Conservation (phyloP, 257 asterid species). For the Fraxinus pennsylvanica region DNA sequence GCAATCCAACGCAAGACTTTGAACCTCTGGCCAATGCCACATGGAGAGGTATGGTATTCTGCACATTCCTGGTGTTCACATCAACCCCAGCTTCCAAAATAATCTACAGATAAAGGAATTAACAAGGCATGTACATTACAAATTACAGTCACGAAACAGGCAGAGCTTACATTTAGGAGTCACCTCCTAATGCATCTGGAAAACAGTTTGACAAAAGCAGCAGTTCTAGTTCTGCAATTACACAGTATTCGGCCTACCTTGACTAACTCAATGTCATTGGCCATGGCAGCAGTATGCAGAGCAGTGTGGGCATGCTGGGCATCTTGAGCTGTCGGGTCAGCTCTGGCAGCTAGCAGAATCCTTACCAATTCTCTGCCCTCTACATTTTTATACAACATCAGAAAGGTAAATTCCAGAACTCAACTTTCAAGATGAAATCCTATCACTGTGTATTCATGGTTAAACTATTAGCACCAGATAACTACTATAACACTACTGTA, state of each 20-base stretch:
- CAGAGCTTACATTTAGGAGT: conserved; percentile 13
- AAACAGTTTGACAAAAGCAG: conserved; percentile 15
- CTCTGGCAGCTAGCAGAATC: conserved; percentile 85
- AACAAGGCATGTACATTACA: conserved; percentile 14
- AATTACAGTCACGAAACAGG: conserved; percentile 12
- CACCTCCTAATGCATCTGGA: conserved; percentile 9
- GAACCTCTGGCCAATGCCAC: conserved; percentile 99
- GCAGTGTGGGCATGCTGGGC: conserved; percentile 85
- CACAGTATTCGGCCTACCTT: conserved; percentile 56
- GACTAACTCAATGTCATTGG: conserved; percentile 85
- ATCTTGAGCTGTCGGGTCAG: conserved; percentile 90
- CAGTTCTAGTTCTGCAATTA: conserved; percentile 6
- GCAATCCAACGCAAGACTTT: conserved; percentile 89
- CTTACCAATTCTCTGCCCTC: conserved; percentile 91
- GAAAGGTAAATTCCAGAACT: conserved; percentile 26
- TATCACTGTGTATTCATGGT: conserved; percentile 5
- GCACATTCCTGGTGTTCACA: conserved; percentile 83
- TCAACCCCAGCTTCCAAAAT: conserved; percentile 94
- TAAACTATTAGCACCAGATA: conserved; percentile 21
- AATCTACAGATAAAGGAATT: conserved; percentile 48
- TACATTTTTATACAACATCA: conserved; percentile 31
- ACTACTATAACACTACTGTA: conserved; percentile 5
- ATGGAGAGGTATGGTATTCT: conserved; percentile 90
- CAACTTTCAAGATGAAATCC: conserved; percentile 19
- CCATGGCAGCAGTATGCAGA: conserved; percentile 94